Evolutionary conservation across 495 filamentous ascomycete genomes (phyloP).

Genomic region (Aspergillus sclerotiicarbonarius): DNA sequence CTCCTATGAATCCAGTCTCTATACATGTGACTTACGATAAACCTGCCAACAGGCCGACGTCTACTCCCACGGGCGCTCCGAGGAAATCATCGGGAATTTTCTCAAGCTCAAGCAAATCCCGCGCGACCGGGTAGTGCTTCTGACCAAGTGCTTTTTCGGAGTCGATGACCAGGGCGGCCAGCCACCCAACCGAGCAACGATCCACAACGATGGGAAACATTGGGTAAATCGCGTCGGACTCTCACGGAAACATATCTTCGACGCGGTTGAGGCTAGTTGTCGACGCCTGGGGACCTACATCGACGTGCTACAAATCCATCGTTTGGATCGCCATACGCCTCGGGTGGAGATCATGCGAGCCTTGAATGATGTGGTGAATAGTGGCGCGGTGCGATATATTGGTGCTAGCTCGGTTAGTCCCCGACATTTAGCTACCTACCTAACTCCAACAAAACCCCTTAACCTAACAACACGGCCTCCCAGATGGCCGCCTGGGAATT

Average conservation of each 20-base stretch:
- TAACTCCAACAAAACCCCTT: not conserved
- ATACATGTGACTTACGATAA: no score
- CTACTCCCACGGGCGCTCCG: constrained; percentile 72
- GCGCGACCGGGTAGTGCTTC: constrained; percentile 69
- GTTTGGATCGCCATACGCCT: constrained; percentile 53
- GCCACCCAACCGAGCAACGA: constrained; percentile 29
- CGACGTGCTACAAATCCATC: constrained; percentile 61
- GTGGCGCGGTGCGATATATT: constrained; percentile 55
- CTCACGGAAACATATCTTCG: constrained; percentile 58
- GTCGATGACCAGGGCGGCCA: constrained; percentile 43
- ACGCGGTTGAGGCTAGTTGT: constrained; percentile 56
- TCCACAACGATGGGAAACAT: constrained; percentile 44
- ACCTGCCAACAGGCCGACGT: constrained; percentile 42
- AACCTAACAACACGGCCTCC: no score
- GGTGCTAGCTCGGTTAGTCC: constrained; percentile 42
- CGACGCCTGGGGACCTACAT: constrained; percentile 57
- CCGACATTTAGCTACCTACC: not conserved
- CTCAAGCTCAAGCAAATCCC: constrained; percentile 74
- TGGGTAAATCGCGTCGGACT: constrained; percentile 57
- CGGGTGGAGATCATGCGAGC: constrained; percentile 63
- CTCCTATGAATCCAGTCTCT: not conserved
- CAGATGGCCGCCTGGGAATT: constrained; percentile 62
- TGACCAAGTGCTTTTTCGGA: constrained; percentile 73
- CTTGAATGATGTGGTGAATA: constrained; percentile 57
- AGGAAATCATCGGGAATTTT: constrained; percentile 74